Conservation (phyloP, 768 basidiomycete genomes). For the Lactarius quietus region DNA sequence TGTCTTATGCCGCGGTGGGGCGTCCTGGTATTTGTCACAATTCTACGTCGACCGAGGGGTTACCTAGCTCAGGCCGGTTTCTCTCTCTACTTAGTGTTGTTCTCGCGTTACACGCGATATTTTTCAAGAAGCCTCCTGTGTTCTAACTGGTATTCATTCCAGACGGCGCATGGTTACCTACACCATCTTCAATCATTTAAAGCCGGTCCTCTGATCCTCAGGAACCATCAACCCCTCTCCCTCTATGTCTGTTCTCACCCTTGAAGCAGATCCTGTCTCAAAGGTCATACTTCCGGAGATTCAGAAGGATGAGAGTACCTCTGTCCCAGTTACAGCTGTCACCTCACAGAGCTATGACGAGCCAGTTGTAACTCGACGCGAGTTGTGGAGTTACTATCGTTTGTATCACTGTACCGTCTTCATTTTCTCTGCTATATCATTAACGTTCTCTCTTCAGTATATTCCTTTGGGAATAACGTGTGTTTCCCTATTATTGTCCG, state of each 20-base stretch:
- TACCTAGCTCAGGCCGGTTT: no score
- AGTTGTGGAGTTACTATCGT: conserved; percentile 81
- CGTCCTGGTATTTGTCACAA: no score
- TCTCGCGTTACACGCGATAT: no score
- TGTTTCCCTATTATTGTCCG: conserved; percentile 18
- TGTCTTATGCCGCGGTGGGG: no score
- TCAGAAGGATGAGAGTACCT: not conserved
- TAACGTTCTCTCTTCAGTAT: conserved; percentile 44
- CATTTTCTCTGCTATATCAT: conserved; percentile 38
- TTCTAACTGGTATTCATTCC: no score
- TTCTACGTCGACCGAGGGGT: no score
- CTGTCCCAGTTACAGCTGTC: not conserved
- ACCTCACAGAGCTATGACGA: conserved; percentile 27
- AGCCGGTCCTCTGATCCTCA: not conserved
- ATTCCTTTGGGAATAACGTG: conserved; percentile 77
- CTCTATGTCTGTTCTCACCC: not conserved
- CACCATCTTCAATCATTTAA: not conserved
- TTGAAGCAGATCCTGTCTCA: not conserved
- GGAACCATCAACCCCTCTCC: not conserved
- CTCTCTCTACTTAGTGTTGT: no score
- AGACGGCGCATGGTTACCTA: not conserved
- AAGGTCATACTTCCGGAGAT: not conserved
- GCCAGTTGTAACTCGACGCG: conserved; percentile 66
- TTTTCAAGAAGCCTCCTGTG: no score
- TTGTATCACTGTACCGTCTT: conserved; percentile 29